Evolutionary conservation across 805 yeast species (phyloP).

Genomic region (Isabelozyma rhagii): DNA sequence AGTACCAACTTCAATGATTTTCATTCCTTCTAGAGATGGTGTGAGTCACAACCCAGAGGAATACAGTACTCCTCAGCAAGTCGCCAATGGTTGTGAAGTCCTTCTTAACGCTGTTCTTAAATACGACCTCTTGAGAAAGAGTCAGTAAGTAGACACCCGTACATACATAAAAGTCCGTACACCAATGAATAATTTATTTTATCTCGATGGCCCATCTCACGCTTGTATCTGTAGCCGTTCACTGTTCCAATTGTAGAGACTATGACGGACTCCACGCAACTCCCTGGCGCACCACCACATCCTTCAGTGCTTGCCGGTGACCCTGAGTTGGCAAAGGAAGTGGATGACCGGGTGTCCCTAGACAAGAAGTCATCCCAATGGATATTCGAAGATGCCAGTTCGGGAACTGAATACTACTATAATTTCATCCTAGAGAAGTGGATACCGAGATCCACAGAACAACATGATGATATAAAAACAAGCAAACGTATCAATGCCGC

Average conservation of each 20-base stretch:
- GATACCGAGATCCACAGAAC: conserved; percentile 7
- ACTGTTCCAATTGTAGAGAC: neutral
- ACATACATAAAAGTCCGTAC: neutral
- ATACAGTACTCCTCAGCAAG: conserved; percentile 60
- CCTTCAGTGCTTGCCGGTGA: conserved; percentile 9
- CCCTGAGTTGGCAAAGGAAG: conserved; percentile 10
- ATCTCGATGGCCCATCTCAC: neutral
- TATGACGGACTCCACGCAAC: neutral
- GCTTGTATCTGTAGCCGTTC: neutral
- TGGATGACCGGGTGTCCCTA: conserved; percentile 22
- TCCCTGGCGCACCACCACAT: conserved; percentile 17
- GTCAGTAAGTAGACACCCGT: neutral
- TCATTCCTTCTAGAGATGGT: conserved; percentile 67
- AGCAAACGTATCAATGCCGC: conserved; percentile 4
- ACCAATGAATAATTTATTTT: neutral
- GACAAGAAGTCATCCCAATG: conserved; percentile 18
- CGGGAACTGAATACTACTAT: conserved; percentile 13
- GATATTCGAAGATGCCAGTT: conserved; percentile 12
- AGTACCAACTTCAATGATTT: conserved; percentile 72
- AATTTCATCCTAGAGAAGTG: conserved; percentile 19
- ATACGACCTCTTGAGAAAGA: conserved; percentile 17
- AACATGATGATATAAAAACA: neutral
- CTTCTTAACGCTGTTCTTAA: conserved; percentile 44
- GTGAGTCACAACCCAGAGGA: conserved; percentile 67
- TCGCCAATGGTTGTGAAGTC: conserved; percentile 57